Conservation (phyloP, 2,329 filamentous ascomycete species). For the Pezicula neosporulosa region DNA sequence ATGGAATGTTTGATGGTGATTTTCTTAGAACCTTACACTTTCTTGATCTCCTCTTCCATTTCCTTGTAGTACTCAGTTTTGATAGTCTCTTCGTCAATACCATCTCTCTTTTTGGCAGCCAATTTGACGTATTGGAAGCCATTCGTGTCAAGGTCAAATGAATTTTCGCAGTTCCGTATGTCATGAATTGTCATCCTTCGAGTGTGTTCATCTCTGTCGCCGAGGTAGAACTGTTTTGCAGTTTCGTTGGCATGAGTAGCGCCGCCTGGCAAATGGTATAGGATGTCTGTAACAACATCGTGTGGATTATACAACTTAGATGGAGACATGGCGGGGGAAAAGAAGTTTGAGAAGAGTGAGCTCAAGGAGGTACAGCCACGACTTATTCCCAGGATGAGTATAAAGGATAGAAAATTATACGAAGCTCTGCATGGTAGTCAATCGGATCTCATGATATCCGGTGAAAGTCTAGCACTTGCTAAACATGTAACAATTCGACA, state of each 20-base stretch:
- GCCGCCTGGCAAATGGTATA: neutral
- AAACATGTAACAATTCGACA: too few species aligned
- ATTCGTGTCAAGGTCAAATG: constrained; percentile 3
- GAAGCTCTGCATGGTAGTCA: too few species aligned
- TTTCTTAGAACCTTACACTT: neutral
- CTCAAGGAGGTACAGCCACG: too few species aligned
- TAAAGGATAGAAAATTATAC: too few species aligned
- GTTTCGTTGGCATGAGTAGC: neutral
- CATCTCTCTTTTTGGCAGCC: neutral
- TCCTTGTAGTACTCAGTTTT: constrained; percentile 2
- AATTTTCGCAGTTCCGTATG: neutral
- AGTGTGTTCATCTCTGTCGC: neutral
- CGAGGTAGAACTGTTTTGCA: neutral
- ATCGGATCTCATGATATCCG: too few species aligned
- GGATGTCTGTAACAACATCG: neutral
- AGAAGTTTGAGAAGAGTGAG: too few species aligned
- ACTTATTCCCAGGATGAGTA: too few species aligned
- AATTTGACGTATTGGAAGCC: constrained; percentile 4
- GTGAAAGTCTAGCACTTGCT: too few species aligned
- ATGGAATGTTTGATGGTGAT: neutral
- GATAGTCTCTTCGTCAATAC: neutral
- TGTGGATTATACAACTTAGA: neutral
- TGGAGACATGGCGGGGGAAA: too few species aligned
- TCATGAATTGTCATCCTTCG: neutral
- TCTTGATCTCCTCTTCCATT: neutral